Conservation (phyloP, 2,329 filamentous ascomycete genomes). For the Fusarium luffae region DNA sequence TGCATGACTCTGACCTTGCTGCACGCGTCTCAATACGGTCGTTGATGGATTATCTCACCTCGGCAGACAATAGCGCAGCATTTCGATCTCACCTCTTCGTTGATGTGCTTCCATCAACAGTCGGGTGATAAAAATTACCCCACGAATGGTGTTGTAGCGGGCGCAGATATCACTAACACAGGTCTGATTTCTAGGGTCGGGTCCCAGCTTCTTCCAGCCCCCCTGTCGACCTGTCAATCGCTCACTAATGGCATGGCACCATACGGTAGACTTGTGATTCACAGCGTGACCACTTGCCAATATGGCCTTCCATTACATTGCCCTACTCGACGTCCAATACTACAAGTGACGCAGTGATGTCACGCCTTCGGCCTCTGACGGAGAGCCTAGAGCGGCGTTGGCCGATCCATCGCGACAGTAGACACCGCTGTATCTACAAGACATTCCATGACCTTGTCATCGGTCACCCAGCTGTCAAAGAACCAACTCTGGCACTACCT, state of each 20-base stretch:
- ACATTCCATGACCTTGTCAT: constrained; percentile 7
- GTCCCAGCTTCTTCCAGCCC: constrained; percentile 11
- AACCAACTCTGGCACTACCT: neutral
- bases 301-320: constrained; percentile 25
- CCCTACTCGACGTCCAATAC: constrained; percentile 25
- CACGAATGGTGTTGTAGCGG: constrained; percentile 39
- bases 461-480: constrained; percentile 10
- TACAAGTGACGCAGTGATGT: constrained; percentile 38
- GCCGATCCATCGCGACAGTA: constrained; percentile 19
- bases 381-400: constrained; percentile 19
- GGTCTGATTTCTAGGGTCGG: constrained; percentile 10
- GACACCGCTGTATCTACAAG: constrained; percentile 1
- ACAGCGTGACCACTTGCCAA: constrained; percentile 24
- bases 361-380: constrained; percentile 20
- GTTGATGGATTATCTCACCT: constrained; percentile 6
- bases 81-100: constrained; percentile 18
- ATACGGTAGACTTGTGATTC: constrained; percentile 28
- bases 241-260: constrained; percentile 41
- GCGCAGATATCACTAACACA: constrained; percentile 28
- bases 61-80: constrained; percentile 18
- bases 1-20: constrained; percentile 26
- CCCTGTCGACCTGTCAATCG: constrained; percentile 21
- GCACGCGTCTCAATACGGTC: constrained; percentile 30
- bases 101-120: constrained; percentile 12
- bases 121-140: constrained; percentile 37